Base-by-base conservation (phyloP, 1,284 basidiomycete genomes). In the Porphyrellus sp. region DNA sequence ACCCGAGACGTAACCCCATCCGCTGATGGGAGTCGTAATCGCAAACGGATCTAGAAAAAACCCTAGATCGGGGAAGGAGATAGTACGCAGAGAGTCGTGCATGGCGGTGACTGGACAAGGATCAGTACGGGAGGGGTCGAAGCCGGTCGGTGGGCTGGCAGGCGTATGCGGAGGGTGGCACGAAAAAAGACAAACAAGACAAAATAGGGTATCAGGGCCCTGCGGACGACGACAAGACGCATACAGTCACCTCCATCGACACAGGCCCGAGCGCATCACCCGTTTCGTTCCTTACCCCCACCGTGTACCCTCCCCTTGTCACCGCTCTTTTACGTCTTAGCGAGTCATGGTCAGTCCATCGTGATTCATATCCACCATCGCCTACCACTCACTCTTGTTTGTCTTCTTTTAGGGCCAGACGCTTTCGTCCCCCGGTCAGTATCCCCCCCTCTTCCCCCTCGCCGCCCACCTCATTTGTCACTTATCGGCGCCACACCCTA, bases 341-440 rank as follows among this genome's bases (percentile, higher is more conserved):
- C 56, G 9, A 67, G 50, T 42, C 65, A 68, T 68, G 66, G 66
- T 70, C 31, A 55, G 70, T 24, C 21, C 8, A 15, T 46, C 49
- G 20, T 7, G 16, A 25, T 44, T 37, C 51, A 39, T 49, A 27
- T 58, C 3, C 27, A 28, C 34, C 39, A 42, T 43, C 48, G 54
- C 51, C 18, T 33, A 7, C 27, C 45, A 54, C 38, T 58, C 46
- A 53, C 44, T 5, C 27, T 41, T 21, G 7, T 16, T 34, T n/a
- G 31, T 24, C 39, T 52, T 31, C 37, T 46, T 58, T 20, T 61
- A 88, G 85, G 85, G 86, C 69, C 85, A 88, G 81, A 87, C 82
- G 33, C 78, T 89, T 50, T 88, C 85, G 57, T 73, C 75, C 51
- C 85, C 86, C 61, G 79, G 86, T 87, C 53, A 56, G 79, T 71